phyloP scores from a whole-genome alignment of 306 rosid species.

The Ziziphus jujuba region DNA sequence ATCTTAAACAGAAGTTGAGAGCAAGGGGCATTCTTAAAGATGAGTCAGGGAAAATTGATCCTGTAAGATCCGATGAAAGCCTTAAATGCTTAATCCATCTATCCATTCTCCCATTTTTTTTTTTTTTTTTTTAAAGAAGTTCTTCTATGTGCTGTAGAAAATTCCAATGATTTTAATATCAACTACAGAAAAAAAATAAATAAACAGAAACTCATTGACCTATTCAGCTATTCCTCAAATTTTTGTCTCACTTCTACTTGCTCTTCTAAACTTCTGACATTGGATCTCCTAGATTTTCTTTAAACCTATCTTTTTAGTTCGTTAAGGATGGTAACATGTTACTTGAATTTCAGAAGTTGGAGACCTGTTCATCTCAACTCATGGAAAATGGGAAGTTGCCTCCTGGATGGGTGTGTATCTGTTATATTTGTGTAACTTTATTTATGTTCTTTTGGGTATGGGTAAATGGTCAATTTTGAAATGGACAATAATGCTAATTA shows the following conservation, averaged over 20 bases:
- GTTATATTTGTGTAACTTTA: conserved; percentile 8
- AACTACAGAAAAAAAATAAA: not conserved
- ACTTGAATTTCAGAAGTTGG: conserved; percentile 52
- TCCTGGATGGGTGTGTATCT: conserved; percentile 78
- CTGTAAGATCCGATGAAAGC: conserved; percentile 45
- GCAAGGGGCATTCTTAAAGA: conserved; percentile 90
- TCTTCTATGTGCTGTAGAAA: not conserved
- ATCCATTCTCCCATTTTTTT: not conserved
- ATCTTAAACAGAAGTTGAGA: conserved; percentile 81
- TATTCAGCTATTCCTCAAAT: conserved; percentile 1
- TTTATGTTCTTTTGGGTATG: not conserved
- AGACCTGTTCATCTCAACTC: conserved; percentile 40
- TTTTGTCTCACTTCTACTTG: conserved; percentile 19
- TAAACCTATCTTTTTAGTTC: conserved; percentile 17
- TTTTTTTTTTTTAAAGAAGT: not conserved
- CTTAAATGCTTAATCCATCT: conserved; percentile 6
- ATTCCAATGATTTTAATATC: not conserved
- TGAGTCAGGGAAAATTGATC: conserved; percentile 26
- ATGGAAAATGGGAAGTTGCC: conserved; percentile 48
- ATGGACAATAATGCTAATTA: no score
- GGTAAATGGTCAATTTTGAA: no score
- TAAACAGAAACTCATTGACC: not conserved
- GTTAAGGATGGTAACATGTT: conserved; percentile 19
- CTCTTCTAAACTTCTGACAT: conserved; percentile 13
- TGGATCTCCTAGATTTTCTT: conserved; percentile 8